A percentile compares a stretch with the other conserved stretches of the same genome.
Evolutionary conservation across 129 eudicot species (phyloP).

Genomic region (Cynara cardunculus): DNA sequence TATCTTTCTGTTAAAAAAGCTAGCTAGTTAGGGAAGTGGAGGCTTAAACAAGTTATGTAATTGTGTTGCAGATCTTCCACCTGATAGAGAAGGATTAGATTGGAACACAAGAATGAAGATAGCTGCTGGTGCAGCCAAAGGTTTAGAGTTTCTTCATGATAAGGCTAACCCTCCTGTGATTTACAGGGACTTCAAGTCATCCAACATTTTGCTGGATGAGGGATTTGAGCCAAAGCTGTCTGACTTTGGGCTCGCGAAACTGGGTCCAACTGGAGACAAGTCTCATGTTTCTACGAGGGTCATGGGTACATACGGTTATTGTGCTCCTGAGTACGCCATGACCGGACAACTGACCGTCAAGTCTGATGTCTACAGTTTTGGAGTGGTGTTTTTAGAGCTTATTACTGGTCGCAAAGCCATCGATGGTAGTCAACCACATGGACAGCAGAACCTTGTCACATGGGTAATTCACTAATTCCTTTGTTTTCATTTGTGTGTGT

Average conservation of each 20-base stretch:
- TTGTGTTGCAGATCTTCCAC: slow-evolving; percentile 34
- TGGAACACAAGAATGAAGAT: slow-evolving; percentile 68
- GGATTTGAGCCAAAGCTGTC: slow-evolving; percentile 55
- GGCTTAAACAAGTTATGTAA: neutral
- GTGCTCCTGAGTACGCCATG: slow-evolving; percentile 75
- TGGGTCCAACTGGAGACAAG: slow-evolving; percentile 68
- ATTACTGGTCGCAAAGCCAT: slow-evolving; percentile 68
- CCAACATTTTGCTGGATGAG: slow-evolving; percentile 60
- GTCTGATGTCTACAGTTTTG: slow-evolving; percentile 67
- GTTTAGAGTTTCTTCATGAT: slow-evolving; percentile 66
- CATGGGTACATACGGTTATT: slow-evolving; percentile 75
- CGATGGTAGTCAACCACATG: slow-evolving; percentile 41
- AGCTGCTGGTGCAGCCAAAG: slow-evolving; percentile 65
- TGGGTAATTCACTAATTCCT: slow-evolving; percentile 41
- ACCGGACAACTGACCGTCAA: slow-evolving; percentile 59
- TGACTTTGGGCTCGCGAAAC: slow-evolving; percentile 69
- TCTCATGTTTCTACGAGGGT: slow-evolving; percentile 78
- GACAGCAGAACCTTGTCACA: slow-evolving; percentile 53
- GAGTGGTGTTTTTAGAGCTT: slow-evolving; percentile 63
- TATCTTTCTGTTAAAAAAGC: neutral
- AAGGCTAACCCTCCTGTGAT: slow-evolving; percentile 71
- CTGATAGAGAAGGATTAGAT: slow-evolving; percentile 45
- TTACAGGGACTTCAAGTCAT: slow-evolving; percentile 63
- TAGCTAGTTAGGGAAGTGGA: neutral
- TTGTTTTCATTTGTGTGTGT: neutral